Evolutionary conservation across 2,329 filamentous ascomycete species (phyloP), one percentile per base, ranked within the genome.

Genomic region (Lecanosticta acicola): DNA sequence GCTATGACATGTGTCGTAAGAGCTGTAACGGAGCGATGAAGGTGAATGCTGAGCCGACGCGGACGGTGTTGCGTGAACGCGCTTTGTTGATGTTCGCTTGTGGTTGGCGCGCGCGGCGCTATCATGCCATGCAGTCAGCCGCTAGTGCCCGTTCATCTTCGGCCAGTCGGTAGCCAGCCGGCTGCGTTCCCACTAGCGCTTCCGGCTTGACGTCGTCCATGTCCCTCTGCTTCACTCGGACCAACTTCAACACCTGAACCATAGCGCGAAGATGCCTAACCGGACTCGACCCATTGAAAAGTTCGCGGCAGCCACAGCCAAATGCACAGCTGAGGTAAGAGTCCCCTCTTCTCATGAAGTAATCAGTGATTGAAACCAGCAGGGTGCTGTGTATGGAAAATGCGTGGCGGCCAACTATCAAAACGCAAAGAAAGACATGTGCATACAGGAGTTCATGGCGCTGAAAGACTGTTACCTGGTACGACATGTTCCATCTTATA

Each of bases 341-440:
- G 19, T 14, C 8, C 13, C 14, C 40, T 1, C 39, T 29, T 3
- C 26, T 32, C 2, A 13, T 34, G 26, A 34, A n/a, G 11, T 32
- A 10, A 14, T 19, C 10, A 24, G 14, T 8, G 17, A 48, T 46
- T 48, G 39, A 53, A 44, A 19, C 34, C 19, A 18, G 9, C 18
- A 97, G 91, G 85, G 87, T 42, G 76, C 87, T 2, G 74, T 79
- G 10, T 98, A 97, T 62, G 93, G 91, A 56, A 90, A 89, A 73
- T 98, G 93, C 65, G 83, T 98, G 54, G 78, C 91, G 41, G 80
- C 81, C 32, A 91, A 97, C 63, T 97, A 94, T 69, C 91, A 91
- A 63, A 80, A 88, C 3, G 80, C 95, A 2, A 79, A 89, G 58
- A 94, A 94, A 64, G 87, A 96, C 63, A 93, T 93, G 74, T 98